phyloP scores from a whole-genome alignment of 768 basidiomycete genomes.

The Lyophyllum decastes region DNA sequence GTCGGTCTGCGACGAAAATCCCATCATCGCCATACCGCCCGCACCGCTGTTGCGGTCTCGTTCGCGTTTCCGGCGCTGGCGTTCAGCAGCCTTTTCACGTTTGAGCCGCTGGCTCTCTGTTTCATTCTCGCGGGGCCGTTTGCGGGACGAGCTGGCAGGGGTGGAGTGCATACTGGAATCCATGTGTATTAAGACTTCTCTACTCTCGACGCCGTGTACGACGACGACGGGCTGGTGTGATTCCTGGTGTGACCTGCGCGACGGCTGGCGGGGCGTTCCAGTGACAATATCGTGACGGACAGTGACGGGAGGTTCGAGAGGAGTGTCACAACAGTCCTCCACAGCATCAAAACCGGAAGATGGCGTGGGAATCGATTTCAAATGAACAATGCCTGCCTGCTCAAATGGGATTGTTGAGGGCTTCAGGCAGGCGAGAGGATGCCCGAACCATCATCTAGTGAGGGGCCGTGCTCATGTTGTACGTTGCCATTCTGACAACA shows the following conservation, averaged over 20 bases:
- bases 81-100: slow-evolving; percentile 85
- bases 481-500: background rate
- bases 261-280: slow-evolving; percentile 34
- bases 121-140: slow-evolving; percentile 71
- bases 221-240: slow-evolving; percentile 21
- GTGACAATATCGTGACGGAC: slow-evolving; percentile 51
- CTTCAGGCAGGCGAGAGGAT: too few species aligned
- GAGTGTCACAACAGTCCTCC: slow-evolving; percentile 33
- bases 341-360: slow-evolving; percentile 6
- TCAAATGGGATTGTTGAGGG: too few species aligned
- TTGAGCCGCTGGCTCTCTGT: slow-evolving; percentile 72
- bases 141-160: slow-evolving; percentile 36
- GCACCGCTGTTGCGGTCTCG: slow-evolving; percentile 48
- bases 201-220: background rate
- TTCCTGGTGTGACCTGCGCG: slow-evolving; percentile 46
- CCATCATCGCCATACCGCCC: slow-evolving; percentile 39
- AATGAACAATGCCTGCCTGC: background rate
- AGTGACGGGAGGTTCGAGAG: slow-evolving; percentile 44
- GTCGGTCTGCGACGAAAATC: slow-evolving; percentile 32
- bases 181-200: slow-evolving; percentile 10
- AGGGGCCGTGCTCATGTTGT: too few species aligned
- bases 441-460: too few species aligned
- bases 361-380: slow-evolving; percentile 15
- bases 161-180: slow-evolving; percentile 25
- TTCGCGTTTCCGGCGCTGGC: slow-evolving; percentile 83